A percentile compares a stretch with the other conserved stretches of the same genome.
Evolutionary conservation across 345 rosid species (phyloP).

Genomic region (Sonneratia alba): DNA sequence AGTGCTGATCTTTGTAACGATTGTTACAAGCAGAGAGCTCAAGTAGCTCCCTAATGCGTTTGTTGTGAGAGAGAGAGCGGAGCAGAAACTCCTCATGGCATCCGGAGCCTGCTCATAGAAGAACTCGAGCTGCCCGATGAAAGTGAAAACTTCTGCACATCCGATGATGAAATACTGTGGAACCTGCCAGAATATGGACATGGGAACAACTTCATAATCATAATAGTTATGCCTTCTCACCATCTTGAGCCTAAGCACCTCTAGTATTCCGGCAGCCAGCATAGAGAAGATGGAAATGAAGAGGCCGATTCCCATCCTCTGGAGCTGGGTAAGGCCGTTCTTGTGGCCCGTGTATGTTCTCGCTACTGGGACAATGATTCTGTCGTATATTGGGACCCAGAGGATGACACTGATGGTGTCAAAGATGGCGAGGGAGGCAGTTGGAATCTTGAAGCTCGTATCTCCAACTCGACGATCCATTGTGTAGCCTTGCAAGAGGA

Average conservation of each 20-base stretch:
- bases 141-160: conserved; percentile 39
- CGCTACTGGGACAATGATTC: conserved; percentile 23
- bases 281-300: conserved; percentile 33
- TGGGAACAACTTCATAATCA: conserved; percentile 11
- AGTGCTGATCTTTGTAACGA: conserved; percentile 18
- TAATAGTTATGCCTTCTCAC: conserved; percentile 15
- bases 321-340: conserved; percentile 22
- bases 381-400: conserved; percentile 36
- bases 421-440: conserved; percentile 28
- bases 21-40: conserved; percentile 27
- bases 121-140: conserved; percentile 43
- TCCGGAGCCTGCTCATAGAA: conserved; percentile 53
- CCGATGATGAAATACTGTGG: conserved; percentile 45
- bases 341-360: conserved; percentile 21
- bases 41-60: conserved; percentile 29
- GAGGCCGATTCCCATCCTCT: conserved; percentile 36
- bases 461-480: conserved; percentile 22
- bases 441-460: conserved; percentile 22
- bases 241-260: conserved; percentile 21
- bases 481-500: conserved; percentile 25
- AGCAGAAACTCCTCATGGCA: conserved; percentile 44
- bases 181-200: conserved; percentile 46
- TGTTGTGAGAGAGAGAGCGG: conserved; percentile 27
- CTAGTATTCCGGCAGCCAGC: conserved; percentile 24
- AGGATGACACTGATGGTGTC: conserved; percentile 33